Evolutionary conservation across 1,139 yeast species (phyloP), one percentile per base, ranked within the genome.

Genomic region (Saccharomyces hybrid): DNA sequence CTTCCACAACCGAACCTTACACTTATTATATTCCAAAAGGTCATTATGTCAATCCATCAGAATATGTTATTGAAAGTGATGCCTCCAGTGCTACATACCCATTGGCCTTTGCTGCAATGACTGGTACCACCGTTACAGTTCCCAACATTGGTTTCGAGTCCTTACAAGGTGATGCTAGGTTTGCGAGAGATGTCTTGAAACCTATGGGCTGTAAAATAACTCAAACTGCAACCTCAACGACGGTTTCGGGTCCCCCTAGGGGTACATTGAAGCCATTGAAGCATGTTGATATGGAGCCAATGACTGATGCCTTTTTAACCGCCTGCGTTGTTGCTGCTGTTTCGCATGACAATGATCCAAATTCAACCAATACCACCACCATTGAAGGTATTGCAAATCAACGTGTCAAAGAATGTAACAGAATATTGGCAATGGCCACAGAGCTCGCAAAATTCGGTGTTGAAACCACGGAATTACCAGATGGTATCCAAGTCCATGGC

Each of bases 41-140:
- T 2, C 73, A 77, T 27, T 93, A 95, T 70, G 73, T 71, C 48
- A 89, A 91, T 61, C 99, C 99, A 19, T 60, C 77, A 2, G 93
- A 85, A 64, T 93, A 93, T 66, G 88, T 86, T 38, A 83, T 93
- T 61, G 99, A 93, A 72, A 88, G 97, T 9, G 99, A 93, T 73
- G 99, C 99, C n/a, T 89, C 97, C 28, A 88, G 97, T 23, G 98
- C 99, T 1, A 95, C 99, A 11, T 93, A 93, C 67, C 99, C 99
- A 48, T 78, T 93, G 62, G 99, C 99, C 0, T 88, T 87, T 74
- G 99, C 99, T 56, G 99, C 99, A n/a, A 76, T 93, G 75, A 90
- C 96, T 2, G 98, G 98, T 32, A 83, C 96, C 11, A 84, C 90
- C 11, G 89, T 95, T 59, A 89, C 96, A 1, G 80, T 93, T 62